Evolutionary conservation across 2,329 filamentous ascomycete genomes (phyloP).

Genomic region (Tympanopsis confertula): DNA sequence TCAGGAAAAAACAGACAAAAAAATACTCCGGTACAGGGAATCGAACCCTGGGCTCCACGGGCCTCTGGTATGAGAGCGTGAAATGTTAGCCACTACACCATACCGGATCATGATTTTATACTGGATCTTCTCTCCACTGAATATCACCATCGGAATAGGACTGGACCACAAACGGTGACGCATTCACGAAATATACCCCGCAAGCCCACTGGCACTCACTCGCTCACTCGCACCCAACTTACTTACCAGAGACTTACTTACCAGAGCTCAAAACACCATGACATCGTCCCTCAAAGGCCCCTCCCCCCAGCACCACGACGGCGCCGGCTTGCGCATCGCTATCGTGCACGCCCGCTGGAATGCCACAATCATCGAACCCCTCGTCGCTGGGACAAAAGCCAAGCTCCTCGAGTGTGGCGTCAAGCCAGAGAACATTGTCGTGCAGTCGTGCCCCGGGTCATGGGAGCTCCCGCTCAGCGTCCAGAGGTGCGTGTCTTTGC

Average conservation of each 20-base stretch:
- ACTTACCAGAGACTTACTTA: no score
- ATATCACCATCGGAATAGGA: no score
- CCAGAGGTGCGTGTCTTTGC: conserved; percentile 50
- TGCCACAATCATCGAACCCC: conserved; percentile 70
- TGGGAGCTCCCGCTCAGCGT: conserved; percentile 91
- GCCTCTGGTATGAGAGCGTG: conserved; percentile 3
- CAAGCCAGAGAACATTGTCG: conserved; percentile 73
- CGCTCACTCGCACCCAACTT: no score
- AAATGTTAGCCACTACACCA: conserved; percentile 4
- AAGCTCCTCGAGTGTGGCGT: conserved; percentile 72
- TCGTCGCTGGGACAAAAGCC: conserved; percentile 70
- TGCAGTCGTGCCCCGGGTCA: conserved; percentile 81
- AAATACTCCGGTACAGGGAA: not conserved
- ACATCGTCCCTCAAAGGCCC: conserved; percentile 36
- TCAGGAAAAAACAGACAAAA: no score
- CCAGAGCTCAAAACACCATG: no score
- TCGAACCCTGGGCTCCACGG: not conserved
- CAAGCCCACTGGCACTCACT: no score
- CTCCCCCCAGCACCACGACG: conserved; percentile 46
- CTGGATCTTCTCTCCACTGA: no score
- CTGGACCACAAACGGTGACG: no score
- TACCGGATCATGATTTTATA: no score
- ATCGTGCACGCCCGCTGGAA: conserved; percentile 98
- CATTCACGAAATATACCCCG: no score
- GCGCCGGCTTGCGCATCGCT: conserved; percentile 71